Evolutionary conservation across 2,329 filamentous ascomycete genomes (phyloP).

Genomic region (Xylaria sp.): DNA sequence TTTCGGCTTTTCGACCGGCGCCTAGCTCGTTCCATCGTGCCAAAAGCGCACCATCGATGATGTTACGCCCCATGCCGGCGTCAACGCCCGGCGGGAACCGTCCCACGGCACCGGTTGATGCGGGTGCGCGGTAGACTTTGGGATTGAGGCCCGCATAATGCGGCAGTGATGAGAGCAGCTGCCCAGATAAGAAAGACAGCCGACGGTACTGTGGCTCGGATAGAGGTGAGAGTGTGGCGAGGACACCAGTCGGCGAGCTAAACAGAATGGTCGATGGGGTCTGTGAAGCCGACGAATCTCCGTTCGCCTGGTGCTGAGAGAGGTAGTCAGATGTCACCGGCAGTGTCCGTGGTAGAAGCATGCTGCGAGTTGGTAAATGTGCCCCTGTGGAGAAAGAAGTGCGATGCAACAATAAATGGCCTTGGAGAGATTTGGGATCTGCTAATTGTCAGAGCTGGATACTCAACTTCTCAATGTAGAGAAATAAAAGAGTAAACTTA

Average conservation of each 20-base stretch:
- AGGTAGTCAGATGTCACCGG: conserved; percentile 46
- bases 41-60: conserved; percentile 81
- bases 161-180: conserved; percentile 76
- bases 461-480: conserved; percentile 4
- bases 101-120: conserved; percentile 51
- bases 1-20: conserved; percentile 72
- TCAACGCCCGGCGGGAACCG: conserved; percentile 59
- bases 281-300: conserved; percentile 42
- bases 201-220: conserved; percentile 83
- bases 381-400: conserved; percentile 86
- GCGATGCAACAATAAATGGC: conserved; percentile 83
- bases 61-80: conserved; percentile 63
- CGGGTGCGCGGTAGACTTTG: conserved; percentile 71
- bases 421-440: conserved; percentile 94
- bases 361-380: conserved; percentile 75
- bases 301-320: conserved; percentile 31
- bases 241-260: conserved; percentile 74
- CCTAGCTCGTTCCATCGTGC: conserved; percentile 77
- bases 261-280: conserved; percentile 63
- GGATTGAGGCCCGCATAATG: conserved; percentile 83
- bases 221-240: conserved; percentile 78
- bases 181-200: conserved; percentile 78
- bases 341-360: conserved; percentile 73
- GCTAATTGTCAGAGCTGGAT: conserved; percentile 35
- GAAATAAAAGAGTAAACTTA: conserved; percentile 52